phyloP scores from a whole-genome alignment of 352 stramenopile genomes.

The Thraustochytrium striatum region DNA sequence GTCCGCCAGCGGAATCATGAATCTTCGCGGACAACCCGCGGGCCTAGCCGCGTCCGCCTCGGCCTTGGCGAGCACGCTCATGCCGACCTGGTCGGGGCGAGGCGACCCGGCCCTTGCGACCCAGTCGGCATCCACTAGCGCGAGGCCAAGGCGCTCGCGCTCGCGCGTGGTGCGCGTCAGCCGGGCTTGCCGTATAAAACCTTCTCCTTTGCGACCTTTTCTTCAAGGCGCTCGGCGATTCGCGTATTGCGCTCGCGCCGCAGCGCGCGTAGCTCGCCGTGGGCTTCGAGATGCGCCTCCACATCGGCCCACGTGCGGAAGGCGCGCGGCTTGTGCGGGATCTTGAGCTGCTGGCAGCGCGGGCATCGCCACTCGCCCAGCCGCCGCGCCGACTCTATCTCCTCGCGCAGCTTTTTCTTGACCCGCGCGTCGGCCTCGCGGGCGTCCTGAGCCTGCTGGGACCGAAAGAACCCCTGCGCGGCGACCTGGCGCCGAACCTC shows the following conservation, averaged over 20 bases:
- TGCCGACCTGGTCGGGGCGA: too few relatives aligned
- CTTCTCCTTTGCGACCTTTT: not conserved
- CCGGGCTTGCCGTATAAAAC: too few relatives aligned
- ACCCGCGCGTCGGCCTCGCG: not conserved
- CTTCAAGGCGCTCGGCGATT: not conserved
- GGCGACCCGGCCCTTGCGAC: too few relatives aligned
- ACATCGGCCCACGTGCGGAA: not conserved
- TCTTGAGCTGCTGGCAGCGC: not conserved
- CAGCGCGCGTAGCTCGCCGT: not conserved
- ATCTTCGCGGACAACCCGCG: slow-evolving; percentile 4
- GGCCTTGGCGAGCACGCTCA: not conserved
- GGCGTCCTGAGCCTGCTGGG: not conserved
- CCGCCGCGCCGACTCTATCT: not conserved
- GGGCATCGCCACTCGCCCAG: not conserved
- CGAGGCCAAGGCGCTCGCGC: too few relatives aligned
- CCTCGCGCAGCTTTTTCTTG: not conserved
- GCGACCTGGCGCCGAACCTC: not conserved
- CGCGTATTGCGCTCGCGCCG: not conserved
- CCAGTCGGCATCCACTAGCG: too few relatives aligned
- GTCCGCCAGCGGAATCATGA: not conserved
- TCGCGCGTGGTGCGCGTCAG: too few relatives aligned
- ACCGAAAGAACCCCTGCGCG: not conserved
- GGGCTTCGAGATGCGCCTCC: not conserved
- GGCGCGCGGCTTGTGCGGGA: not conserved
- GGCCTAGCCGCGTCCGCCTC: not conserved